Percentiles rank a stretch among this genome's conserved stretches.
These are phyloP conservation scores for Neurospora intermedia DNA, from an alignment of 495 filamentous ascomycete species.

Conservation along the genomic window DNA sequence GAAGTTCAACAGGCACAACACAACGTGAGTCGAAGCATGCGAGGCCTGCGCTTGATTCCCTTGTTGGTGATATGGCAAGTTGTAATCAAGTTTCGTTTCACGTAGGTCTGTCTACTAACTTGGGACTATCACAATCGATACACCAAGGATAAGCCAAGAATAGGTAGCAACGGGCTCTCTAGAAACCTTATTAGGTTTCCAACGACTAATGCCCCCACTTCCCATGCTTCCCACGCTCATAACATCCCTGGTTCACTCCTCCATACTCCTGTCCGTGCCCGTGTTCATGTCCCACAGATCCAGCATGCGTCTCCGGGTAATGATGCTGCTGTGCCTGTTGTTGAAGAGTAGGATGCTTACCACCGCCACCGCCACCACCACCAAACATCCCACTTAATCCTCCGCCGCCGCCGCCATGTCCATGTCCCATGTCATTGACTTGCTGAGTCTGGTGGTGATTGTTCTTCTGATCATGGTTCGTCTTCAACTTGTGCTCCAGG, in stretches of 20 bases:
- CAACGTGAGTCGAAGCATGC: background rate
- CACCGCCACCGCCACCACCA: background rate
- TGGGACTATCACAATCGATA: background rate
- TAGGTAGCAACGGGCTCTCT: too few species aligned
- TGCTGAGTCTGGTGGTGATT: background rate
- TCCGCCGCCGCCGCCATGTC: background rate
- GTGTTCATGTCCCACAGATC: background rate
- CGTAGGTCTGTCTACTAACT: background rate
- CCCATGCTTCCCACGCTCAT: background rate
- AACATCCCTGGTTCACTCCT: background rate
- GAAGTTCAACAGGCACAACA: background rate
- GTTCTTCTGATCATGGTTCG: slow-evolving; percentile 8
- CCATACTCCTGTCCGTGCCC: background rate
- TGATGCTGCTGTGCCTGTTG: background rate
- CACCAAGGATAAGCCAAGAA: background rate
- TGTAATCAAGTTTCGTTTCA: background rate
- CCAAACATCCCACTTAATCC: background rate
- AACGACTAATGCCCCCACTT: background rate
- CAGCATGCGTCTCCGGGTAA: background rate
- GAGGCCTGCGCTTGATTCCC: background rate
- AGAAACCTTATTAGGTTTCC: too few species aligned
- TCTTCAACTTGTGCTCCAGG: slow-evolving; percentile 36
- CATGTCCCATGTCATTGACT: background rate
- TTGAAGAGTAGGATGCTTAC: background rate
- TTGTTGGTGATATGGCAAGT: background rate